phyloP scores from a whole-genome alignment of 1,284 basidiomycete species.

The Cerioporus squamosus region DNA sequence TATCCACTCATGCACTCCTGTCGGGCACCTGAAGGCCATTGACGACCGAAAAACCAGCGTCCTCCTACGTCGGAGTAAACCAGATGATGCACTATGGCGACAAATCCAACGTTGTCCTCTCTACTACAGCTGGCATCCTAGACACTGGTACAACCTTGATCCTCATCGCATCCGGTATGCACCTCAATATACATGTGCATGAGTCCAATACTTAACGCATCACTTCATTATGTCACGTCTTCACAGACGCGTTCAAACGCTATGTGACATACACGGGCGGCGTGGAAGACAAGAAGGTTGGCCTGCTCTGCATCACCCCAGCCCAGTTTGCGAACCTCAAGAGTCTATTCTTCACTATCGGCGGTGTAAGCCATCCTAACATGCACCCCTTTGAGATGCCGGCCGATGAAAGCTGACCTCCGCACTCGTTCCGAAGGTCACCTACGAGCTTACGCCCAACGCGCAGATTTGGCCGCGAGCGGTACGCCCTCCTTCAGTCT shows the following conservation, averaged over 20 bases:
- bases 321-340: conserved; percentile 54
- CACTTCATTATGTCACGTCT: too few species aligned
- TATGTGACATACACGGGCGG: conserved; percentile 59
- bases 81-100: conserved; percentile 51
- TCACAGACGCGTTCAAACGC: conserved; percentile 51
- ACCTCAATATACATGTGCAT: too few species aligned
- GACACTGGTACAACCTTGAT: conserved; percentile 59
- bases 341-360: conserved; percentile 60
- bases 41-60: too few species aligned
- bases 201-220: too few species aligned
- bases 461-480: conserved; percentile 65
- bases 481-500: too few species aligned
- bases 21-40: too few species aligned
- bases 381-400: too few species aligned
- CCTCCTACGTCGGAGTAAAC: conserved; percentile 59
- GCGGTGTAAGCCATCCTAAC: too few species aligned
- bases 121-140: conserved; percentile 51
- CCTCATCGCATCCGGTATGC: conserved; percentile 42
- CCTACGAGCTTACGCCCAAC: conserved; percentile 54
- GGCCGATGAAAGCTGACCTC: too few species aligned
- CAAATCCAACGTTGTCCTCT: conserved; percentile 38
- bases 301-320: conserved; percentile 58
- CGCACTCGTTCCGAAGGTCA: too few species aligned
- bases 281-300: conserved; percentile 52
- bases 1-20: too few species aligned